Evolutionary conservation across 1,139 yeast genomes (phyloP).

Genomic region (Debaryomyces robertsiae): DNA sequence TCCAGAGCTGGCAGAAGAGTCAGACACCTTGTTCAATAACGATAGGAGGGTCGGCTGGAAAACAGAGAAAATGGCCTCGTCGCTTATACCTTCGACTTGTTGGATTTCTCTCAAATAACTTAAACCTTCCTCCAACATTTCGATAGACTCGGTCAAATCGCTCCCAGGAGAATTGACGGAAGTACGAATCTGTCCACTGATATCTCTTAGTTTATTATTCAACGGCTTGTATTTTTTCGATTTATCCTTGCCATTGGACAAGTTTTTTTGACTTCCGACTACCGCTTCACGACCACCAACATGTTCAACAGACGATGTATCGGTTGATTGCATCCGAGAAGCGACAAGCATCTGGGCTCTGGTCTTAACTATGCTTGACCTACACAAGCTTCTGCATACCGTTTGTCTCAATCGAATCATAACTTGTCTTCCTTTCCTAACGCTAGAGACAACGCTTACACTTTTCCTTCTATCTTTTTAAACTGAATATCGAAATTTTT

Average conservation of each 20-base stretch:
- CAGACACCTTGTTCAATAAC: constrained; percentile 26
- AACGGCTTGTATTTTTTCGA: constrained; percentile 10
- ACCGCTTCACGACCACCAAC: constrained; percentile 10
- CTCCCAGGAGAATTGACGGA: constrained; percentile 24
- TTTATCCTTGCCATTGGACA: constrained; percentile 11
- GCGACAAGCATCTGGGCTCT: constrained; percentile 14
- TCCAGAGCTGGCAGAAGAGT: constrained; percentile 17
- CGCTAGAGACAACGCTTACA: no score
- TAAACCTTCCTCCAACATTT: constrained; percentile 47
- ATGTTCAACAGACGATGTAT: constrained; percentile 4
- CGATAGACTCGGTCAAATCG: constrained; percentile 34
- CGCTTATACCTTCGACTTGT: constrained; percentile 33
- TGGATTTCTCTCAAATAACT: constrained; percentile 43
- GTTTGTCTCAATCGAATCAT: constrained; percentile 28
- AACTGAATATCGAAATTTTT: neutral
- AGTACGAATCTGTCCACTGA: constrained; percentile 33
- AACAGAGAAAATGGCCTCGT: constrained; percentile 24
- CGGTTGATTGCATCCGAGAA: constrained; percentile 20
- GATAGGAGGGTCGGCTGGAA: constrained; percentile 32
- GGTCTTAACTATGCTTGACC: constrained; percentile 16
- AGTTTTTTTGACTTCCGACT: constrained; percentile 5
- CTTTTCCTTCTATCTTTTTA: no score
- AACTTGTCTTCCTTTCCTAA: constrained; percentile 1
- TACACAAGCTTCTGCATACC: constrained; percentile 22
- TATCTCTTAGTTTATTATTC: constrained; percentile 35